Base-by-base conservation (phyloP, 371 early-diverging fungal species). In the Mucor circinelloides region DNA sequence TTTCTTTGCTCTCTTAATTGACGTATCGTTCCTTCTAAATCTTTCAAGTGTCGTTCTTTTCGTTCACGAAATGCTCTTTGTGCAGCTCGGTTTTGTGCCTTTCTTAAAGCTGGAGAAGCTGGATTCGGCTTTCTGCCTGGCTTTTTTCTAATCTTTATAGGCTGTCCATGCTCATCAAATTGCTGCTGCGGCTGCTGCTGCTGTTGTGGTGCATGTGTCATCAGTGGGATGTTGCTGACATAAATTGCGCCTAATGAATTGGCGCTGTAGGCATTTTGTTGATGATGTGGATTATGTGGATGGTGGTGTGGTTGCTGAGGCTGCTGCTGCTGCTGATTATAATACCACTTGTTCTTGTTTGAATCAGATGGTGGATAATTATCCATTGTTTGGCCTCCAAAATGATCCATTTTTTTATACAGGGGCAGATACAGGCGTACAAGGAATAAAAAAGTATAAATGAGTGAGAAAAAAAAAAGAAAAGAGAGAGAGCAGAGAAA, bases 111-210 rank as follows among this genome's bases (percentile, higher is more conserved):
- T 6, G 86, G 87, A 3, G 87, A 88, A 2, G 86, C 84, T 17
- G 86, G 88, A 50, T 86, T 88, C 3, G 92, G 92, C 74, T 93
- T 94, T 34, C 94, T 72, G 10, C 95, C 95, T 1, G 94, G 92
- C 31, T 74, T 74, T 40, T 74, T 74, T 36, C 64, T 34, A 9
- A 70, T 64, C 17, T 64, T 67, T 17, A 73, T 67, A 15, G 74
- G 70, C 31, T 69, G 63, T 8, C 65, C 72, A 34, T 67, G 27
- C 27, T 63, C 62, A 32, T 67, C 68, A 12, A 66, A 59, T 25
- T 65, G 62, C 30, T 36, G 71, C 17, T 40, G 68, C 2, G 64
- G 69, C 23, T 36, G 66, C 30, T 65, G 70, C 21, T 56, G 67
- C 4, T 68, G 67, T 17, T 67, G 63, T 23, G 19, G 68, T 62